These are phyloP conservation scores for Brettanomyces naardenensis DNA, from an alignment of 805 yeast species.

Conservation along the genomic window DNA sequence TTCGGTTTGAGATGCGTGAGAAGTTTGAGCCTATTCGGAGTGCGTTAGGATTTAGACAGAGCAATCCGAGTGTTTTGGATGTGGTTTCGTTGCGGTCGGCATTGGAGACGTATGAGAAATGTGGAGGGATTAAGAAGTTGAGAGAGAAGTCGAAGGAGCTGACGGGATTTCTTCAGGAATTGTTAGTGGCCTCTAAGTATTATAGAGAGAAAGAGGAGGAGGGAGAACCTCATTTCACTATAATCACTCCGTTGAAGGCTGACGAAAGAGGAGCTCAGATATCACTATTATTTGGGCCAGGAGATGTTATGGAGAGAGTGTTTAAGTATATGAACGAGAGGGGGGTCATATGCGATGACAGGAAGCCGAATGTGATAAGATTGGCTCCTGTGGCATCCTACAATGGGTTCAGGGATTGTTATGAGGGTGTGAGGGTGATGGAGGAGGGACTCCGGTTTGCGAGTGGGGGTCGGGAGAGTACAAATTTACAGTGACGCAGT, in stretches of 20 bases:
- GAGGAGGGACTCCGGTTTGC: constrained; percentile 36
- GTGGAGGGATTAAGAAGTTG: constrained; percentile 57
- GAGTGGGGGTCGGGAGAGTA: no score
- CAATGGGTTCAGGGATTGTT: constrained; percentile 65
- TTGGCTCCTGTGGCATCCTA: constrained; percentile 84
- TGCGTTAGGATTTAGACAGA: constrained; percentile 83
- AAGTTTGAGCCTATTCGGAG: constrained; percentile 73
- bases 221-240: constrained; percentile 40
- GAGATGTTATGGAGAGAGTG: constrained; percentile 55
- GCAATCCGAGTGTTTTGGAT: constrained; percentile 85
- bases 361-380: constrained; percentile 85
- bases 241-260: constrained; percentile 63
- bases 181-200: constrained; percentile 38
- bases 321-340: constrained; percentile 36
- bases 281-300: constrained; percentile 58
- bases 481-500: no score
- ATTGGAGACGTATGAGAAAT: constrained; percentile 46
- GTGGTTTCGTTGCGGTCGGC: constrained; percentile 67
- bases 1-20: constrained; percentile 75
- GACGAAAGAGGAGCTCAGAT: constrained; percentile 73
- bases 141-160: constrained; percentile 48
- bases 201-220: constrained; percentile 29
- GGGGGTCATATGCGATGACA: constrained; percentile 80
- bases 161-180: constrained; percentile 47
- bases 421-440: constrained; percentile 35